Evolutionary conservation across 2,329 filamentous ascomycete species (phyloP).

Genomic region (Colletotrichum tropicale): DNA sequence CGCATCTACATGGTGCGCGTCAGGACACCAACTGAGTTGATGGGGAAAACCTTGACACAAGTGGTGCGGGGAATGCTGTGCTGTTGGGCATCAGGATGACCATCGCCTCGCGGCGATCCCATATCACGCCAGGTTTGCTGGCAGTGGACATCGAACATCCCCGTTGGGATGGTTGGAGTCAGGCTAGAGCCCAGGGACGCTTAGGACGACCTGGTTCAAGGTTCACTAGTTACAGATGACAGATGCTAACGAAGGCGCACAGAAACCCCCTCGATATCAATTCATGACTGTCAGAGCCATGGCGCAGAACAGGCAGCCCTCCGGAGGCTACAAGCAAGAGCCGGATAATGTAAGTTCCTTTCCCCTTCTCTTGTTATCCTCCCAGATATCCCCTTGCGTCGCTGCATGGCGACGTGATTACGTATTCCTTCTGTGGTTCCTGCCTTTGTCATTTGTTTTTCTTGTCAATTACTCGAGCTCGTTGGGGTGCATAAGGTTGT

Average conservation of each 20-base stretch:
- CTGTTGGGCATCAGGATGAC: slow-evolving; percentile 2
- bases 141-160: slow-evolving; percentile 16
- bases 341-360: slow-evolving; percentile 31
- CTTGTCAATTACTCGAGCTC: background rate
- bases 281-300: slow-evolving; percentile 24
- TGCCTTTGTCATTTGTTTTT: background rate
- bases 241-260: slow-evolving; percentile 22
- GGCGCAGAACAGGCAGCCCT: slow-evolving; percentile 24
- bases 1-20: background rate
- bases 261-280: slow-evolving; percentile 15
- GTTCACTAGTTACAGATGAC: slow-evolving; percentile 20
- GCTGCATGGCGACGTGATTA: background rate
- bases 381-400: background rate
- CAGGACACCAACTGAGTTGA: background rate
- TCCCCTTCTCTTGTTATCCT: background rate
- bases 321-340: slow-evolving; percentile 32
- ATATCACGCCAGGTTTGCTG: slow-evolving; percentile 1
- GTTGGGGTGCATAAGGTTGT: slow-evolving; percentile 4
- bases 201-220: slow-evolving; percentile 17
- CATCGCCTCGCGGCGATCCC: background rate
- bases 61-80: slow-evolving; percentile 3
- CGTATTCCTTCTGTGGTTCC: background rate
- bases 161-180: slow-evolving; percentile 10
- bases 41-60: slow-evolving; percentile 4
- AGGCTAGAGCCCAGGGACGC: background rate